Conservation (phyloP, 495 filamentous ascomycete species). For the Penicillium pancosmium region DNA sequence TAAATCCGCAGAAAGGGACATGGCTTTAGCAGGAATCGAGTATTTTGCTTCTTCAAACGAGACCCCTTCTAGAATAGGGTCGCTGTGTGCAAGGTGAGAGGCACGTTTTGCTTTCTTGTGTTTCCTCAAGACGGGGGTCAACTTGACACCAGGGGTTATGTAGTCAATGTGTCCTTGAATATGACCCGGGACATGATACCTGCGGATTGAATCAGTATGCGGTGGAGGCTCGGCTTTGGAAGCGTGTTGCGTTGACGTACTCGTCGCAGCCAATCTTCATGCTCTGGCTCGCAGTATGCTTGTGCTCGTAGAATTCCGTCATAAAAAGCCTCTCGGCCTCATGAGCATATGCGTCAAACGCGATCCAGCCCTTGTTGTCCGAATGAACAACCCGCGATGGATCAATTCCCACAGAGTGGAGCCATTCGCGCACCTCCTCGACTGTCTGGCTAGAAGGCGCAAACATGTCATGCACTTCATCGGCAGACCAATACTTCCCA, state of each 20-base stretch:
- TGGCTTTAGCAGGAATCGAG: constrained; percentile 21
- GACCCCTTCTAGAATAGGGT: constrained; percentile 9
- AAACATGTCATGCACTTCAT: constrained; percentile 58
- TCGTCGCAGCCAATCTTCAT: constrained; percentile 53
- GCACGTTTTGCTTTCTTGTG: constrained; percentile 23
- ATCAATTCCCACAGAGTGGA: constrained; percentile 52
- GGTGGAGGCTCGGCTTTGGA: not conserved
- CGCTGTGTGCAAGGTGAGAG: constrained; percentile 23
- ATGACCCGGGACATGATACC: constrained; percentile 56
- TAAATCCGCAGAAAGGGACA: constrained; percentile 19
- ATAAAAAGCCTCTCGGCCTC: constrained; percentile 60
- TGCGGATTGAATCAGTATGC: constrained; percentile 14
- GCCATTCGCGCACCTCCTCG: constrained; percentile 46
- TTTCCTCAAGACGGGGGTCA: constrained; percentile 34
- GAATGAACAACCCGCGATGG: constrained; percentile 49
- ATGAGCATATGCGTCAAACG: constrained; percentile 56
- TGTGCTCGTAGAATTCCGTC: constrained; percentile 61
- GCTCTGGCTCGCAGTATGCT: constrained; percentile 45
- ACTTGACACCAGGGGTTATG: constrained; percentile 58
- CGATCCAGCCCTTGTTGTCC: constrained; percentile 57
- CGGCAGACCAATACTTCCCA: constrained; percentile 61
- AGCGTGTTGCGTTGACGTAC: constrained; percentile 19
- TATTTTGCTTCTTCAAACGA: not conserved
- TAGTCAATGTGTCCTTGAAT: constrained; percentile 59
- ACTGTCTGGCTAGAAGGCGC: constrained; percentile 52